phyloP scores from a whole-genome alignment of 2,329 filamentous ascomycete genomes.

The Epichloe sylvatica region DNA sequence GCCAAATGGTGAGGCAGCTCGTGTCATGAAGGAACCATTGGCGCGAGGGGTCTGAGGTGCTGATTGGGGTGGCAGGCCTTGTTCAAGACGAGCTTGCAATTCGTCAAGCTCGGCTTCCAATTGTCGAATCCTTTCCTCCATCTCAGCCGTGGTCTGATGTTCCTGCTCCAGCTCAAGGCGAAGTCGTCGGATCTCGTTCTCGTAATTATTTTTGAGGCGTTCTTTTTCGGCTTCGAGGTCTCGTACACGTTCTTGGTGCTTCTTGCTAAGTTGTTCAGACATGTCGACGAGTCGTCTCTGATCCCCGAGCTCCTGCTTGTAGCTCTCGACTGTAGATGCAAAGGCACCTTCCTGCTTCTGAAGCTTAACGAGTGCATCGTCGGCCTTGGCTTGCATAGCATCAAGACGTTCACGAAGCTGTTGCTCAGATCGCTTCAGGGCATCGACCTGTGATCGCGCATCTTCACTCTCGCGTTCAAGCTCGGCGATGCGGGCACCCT shows the following conservation, averaged over 20 bases:
- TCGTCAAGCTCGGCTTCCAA: slow-evolving; percentile 41
- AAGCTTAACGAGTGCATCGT: slow-evolving; percentile 67
- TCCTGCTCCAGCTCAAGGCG: slow-evolving; percentile 44
- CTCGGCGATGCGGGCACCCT: slow-evolving; percentile 75
- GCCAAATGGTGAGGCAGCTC: slow-evolving; percentile 46
- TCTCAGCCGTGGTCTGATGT: slow-evolving; percentile 29
- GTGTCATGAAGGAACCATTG: slow-evolving; percentile 40
- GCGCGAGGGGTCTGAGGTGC: slow-evolving; percentile 46
- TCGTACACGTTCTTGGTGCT: slow-evolving; percentile 54
- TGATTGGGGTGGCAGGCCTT: slow-evolving; percentile 29
- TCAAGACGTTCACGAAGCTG: slow-evolving; percentile 69
- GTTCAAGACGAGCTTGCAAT: slow-evolving; percentile 34
- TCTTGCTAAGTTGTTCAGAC: slow-evolving; percentile 61
- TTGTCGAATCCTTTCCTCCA: slow-evolving; percentile 35
- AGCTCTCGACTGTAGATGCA: slow-evolving; percentile 70
- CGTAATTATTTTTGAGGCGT: slow-evolving; percentile 48
- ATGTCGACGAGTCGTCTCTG: slow-evolving; percentile 69
- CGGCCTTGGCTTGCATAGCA: slow-evolving; percentile 72
- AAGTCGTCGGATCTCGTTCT: slow-evolving; percentile 42
- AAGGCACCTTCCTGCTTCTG: slow-evolving; percentile 77
- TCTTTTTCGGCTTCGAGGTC: slow-evolving; percentile 54
- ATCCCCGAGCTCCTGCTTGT: slow-evolving; percentile 73
- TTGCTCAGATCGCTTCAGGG: slow-evolving; percentile 65
- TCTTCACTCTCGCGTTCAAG: slow-evolving; percentile 85
- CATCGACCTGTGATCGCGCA: slow-evolving; percentile 59